These are phyloP conservation scores for Ilyonectria destructans DNA, from an alignment of 2,329 filamentous ascomycete species.

Conservation along the genomic window DNA sequence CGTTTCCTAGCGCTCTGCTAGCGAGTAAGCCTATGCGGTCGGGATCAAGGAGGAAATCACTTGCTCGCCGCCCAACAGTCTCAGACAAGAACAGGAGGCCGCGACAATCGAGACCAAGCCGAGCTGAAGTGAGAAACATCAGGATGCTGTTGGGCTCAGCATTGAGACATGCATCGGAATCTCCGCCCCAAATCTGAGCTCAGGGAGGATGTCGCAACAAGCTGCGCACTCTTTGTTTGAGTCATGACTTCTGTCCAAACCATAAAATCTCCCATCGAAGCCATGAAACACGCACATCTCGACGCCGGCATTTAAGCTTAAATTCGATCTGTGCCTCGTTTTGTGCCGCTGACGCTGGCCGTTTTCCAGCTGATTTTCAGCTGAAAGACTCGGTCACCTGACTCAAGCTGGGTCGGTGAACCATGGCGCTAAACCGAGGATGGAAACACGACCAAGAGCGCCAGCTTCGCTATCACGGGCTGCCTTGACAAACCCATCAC, in stretches of 20 bases:
- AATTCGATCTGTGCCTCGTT: neutral
- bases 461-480: neutral
- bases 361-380: neutral
- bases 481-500: neutral
- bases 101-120: too few species aligned
- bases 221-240: too few species aligned
- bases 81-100: neutral
- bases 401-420: neutral
- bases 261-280: neutral
- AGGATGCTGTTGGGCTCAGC: too few species aligned
- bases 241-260: neutral
- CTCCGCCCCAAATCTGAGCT: too few species aligned
- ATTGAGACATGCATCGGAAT: too few species aligned
- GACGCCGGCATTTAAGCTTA: neutral
- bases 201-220: too few species aligned
- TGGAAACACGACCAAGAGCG: neutral
- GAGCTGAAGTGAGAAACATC: too few species aligned
- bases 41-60: neutral
- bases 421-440: neutral
- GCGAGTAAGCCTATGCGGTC: neutral
- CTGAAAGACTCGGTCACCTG: neutral
- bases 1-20: neutral
- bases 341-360: neutral
- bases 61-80: neutral
- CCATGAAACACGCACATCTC: neutral